A percentile compares a stretch with the other conserved stretches of the same genome.
phyloP scores from a whole-genome alignment of 495 filamentous ascomycete genomes.

The Massariosphaeria phaeospora region DNA sequence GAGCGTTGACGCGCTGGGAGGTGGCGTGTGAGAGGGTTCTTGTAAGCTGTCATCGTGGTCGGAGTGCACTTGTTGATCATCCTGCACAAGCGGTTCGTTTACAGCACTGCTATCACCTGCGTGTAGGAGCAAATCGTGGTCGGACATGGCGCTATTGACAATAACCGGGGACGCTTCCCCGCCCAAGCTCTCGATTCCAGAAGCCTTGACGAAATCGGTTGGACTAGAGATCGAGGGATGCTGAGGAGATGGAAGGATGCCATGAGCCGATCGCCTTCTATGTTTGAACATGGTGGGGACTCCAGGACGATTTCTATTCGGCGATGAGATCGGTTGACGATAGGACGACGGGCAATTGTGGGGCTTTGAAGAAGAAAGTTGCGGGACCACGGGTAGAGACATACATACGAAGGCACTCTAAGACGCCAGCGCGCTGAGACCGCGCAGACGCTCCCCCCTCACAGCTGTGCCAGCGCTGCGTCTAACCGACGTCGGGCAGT shows the following conservation, averaged over 20 bases:
- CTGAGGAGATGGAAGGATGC: slow-evolving; percentile 27
- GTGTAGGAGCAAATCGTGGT: background rate
- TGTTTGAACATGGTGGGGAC: slow-evolving; percentile 23
- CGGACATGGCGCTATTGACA: slow-evolving; percentile 19
- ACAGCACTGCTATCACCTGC: slow-evolving; percentile 2
- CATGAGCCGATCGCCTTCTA: slow-evolving; percentile 27
- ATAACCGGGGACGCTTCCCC: background rate
- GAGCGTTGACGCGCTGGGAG: background rate
- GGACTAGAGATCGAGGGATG: slow-evolving; percentile 22
- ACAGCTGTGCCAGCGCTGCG: background rate
- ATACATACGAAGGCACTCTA: slow-evolving; percentile 12
- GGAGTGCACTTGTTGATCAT: slow-evolving; percentile 30
- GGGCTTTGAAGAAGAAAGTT: slow-evolving; percentile 1
- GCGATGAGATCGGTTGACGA: slow-evolving; percentile 8
- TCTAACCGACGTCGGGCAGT: background rate
- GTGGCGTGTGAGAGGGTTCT: slow-evolving; percentile 16
- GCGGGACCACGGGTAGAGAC: slow-evolving; percentile 1
- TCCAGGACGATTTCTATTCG: background rate
- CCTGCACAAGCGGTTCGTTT: slow-evolving; percentile 31
- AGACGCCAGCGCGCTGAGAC: background rate
- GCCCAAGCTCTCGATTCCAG: slow-evolving; percentile 7
- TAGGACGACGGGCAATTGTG: slow-evolving; percentile 3
- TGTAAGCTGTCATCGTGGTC: slow-evolving; percentile 1
- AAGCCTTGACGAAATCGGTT: slow-evolving; percentile 17
- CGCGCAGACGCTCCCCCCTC: background rate